Evolutionary conservation across 2,329 filamentous ascomycete genomes (phyloP).

Genomic region (Stachybotrys chartarum): DNA sequence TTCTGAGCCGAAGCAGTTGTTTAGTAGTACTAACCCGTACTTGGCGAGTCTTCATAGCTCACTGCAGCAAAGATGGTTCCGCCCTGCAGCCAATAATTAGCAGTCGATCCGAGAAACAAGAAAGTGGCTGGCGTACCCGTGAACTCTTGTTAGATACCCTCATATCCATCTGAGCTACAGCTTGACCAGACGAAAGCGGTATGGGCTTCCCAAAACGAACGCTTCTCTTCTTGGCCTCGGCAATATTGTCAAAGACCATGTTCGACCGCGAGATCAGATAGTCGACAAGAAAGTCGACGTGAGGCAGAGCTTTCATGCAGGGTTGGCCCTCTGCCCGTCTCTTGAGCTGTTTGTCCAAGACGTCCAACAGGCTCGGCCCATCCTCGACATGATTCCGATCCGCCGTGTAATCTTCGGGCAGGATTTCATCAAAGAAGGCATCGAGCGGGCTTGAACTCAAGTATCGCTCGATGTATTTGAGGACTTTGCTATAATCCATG

Average conservation of each 20-base stretch:
- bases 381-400: slow-evolving; percentile 37
- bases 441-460: slow-evolving; percentile 60
- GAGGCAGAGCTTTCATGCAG: slow-evolving; percentile 46
- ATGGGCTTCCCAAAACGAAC: slow-evolving; percentile 57
- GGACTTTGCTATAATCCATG: slow-evolving; percentile 64
- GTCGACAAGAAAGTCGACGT: slow-evolving; percentile 56
- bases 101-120: neutral
- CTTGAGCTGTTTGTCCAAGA: slow-evolving; percentile 41
- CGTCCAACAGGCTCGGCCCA: slow-evolving; percentile 36
- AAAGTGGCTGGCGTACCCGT: slow-evolving; percentile 20
- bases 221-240: slow-evolving; percentile 60
- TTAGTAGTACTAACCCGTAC: slow-evolving; percentile 24
- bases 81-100: slow-evolving; percentile 19
- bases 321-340: slow-evolving; percentile 37
- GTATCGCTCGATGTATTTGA: slow-evolving; percentile 70
- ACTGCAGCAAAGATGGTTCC: slow-evolving; percentile 33
- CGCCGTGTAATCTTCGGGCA: slow-evolving; percentile 42
- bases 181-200: slow-evolving; percentile 35
- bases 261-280: slow-evolving; percentile 51
- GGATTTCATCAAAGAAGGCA: slow-evolving; percentile 48
- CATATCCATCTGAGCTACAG: slow-evolving; percentile 47
- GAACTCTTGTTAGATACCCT: slow-evolving; percentile 38
- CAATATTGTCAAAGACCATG: slow-evolving; percentile 59
- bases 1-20: neutral
- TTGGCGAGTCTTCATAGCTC: slow-evolving; percentile 26